Base-by-base conservation (phyloP, 768 basidiomycete species). In the Leucosporidium creatinivorum region DNA sequence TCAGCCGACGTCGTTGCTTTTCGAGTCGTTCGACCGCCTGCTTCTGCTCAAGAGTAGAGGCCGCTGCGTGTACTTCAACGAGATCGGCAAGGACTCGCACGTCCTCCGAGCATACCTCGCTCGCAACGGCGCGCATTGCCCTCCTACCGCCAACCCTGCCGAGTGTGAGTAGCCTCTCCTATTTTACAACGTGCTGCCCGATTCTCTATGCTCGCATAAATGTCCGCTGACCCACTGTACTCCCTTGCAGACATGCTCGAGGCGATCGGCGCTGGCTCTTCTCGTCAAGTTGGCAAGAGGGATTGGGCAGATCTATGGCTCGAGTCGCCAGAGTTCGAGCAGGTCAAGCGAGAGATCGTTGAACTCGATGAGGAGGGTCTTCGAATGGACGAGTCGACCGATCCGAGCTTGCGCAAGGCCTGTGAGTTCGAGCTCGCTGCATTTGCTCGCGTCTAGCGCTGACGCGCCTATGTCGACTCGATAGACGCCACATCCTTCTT, bases 271-370 rank as follows among this genome's bases (percentile, higher is more conserved):
- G 89, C 90, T 33, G 80, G 79, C 44, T 82, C 86, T 15, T 83
- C 86, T 0, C 82, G 85, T 58, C 73, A 76, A 26, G 82, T 90
- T 36, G 89, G 88, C 2, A 82, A 86, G 61, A 85, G 84, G 30
- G 91, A 93, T 73, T 93, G 91, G 91, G 86, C 86, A 62, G 86
- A 90, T 69, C 80, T 89, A 60, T 93, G 91, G 91, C 77, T 83
- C 23, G 85, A 88, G 50, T 91, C 89, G 4, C 80, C 83, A 0
- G 88, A 93, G 78, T 73, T 73, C 58, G 67, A 69, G 5, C 61
- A 75, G 2, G 76, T 79, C 25, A 77, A 77, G 69, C 73, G 72
- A 12, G 81, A 84, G 67, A 82, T 85, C 61, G 73, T 75, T 23
- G 69, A 77, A 44, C 79, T 84, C 72, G 82, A 82, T 15, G 23